Conservation (phyloP, 495 filamentous ascomycete genomes). For the Aspergillus affinis region DNA sequence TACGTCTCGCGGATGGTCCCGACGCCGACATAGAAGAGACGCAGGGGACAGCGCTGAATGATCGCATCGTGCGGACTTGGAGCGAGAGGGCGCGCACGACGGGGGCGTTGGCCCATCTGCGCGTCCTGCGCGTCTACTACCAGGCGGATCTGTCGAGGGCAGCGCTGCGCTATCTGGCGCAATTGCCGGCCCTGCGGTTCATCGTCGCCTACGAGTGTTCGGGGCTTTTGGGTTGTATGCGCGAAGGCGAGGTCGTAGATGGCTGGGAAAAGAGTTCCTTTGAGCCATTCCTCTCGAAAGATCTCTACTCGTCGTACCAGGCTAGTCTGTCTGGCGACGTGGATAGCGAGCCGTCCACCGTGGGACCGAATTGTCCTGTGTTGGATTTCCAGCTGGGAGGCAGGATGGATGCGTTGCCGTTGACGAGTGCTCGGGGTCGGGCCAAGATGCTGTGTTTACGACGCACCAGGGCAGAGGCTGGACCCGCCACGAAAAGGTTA, state of each 20-base stretch:
- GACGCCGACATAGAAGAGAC: neutral
- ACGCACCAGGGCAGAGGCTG: constrained; percentile 8
- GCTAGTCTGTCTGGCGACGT: constrained; percentile 5
- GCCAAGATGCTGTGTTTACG: constrained; percentile 11
- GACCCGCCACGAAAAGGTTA: constrained; percentile 12
- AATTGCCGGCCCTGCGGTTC: constrained; percentile 31
- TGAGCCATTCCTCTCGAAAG: neutral
- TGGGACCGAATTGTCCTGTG: neutral
- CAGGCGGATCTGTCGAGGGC: constrained; percentile 27
- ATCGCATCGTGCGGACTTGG: constrained; percentile 42
- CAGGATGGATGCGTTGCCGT: neutral
- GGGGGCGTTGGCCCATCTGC: constrained; percentile 34
- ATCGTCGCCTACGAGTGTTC: constrained; percentile 30
- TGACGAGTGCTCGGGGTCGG: neutral
- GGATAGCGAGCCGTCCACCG: neutral
- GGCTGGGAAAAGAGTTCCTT: constrained; percentile 15
- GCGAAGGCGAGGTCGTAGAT: neutral
- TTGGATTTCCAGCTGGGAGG: neutral
- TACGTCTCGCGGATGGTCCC: constrained; percentile 1
- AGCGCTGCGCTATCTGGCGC: constrained; percentile 24
- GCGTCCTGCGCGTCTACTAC: constrained; percentile 31
- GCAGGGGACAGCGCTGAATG: constrained; percentile 23
- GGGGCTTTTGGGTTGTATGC: constrained; percentile 5
- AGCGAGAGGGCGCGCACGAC: constrained; percentile 29
- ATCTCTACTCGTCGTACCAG: constrained; percentile 21